Evolutionary conservation across 2,329 filamentous ascomycete genomes (phyloP).

Genomic region (Camillea tinctor): DNA sequence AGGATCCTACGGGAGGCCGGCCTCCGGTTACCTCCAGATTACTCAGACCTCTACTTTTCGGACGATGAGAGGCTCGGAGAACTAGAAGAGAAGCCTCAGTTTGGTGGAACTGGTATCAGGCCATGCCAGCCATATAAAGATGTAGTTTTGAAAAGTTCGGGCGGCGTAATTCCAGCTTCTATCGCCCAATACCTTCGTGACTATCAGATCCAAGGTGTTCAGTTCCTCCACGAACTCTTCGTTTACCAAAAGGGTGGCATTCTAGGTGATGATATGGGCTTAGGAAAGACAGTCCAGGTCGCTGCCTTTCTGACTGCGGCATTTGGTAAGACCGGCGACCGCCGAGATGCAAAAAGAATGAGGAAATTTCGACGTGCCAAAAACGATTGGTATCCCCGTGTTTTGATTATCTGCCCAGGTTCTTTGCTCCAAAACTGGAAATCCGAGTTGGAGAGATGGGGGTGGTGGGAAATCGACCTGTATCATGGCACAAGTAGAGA

Average conservation of each 20-base stretch:
- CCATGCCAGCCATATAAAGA: slow-evolving; percentile 72
- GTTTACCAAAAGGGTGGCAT: slow-evolving; percentile 89
- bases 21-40: slow-evolving; percentile 74
- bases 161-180: slow-evolving; percentile 79
- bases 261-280: slow-evolving; percentile 93
- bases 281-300: slow-evolving; percentile 96
- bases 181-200: slow-evolving; percentile 90
- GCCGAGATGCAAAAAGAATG: slow-evolving; percentile 82
- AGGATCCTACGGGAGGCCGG: slow-evolving; percentile 63
- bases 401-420: slow-evolving; percentile 85
- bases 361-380: slow-evolving; percentile 71
- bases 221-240: slow-evolving; percentile 84
- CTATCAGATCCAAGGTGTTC: slow-evolving; percentile 84
- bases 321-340: slow-evolving; percentile 91
- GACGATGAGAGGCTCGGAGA: slow-evolving; percentile 64
- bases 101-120: slow-evolving; percentile 57
- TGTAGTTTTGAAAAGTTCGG: slow-evolving; percentile 71
- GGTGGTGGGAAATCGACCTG: slow-evolving; percentile 87
- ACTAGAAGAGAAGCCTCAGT: slow-evolving; percentile 67
- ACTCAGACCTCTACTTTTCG: slow-evolving; percentile 72
- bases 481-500: slow-evolving; percentile 74
- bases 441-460: slow-evolving; percentile 83
- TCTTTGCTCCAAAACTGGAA: slow-evolving; percentile 90
- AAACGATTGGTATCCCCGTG: slow-evolving; percentile 74
- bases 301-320: slow-evolving; percentile 87